Conservation (phyloP, 2,329 filamentous ascomycete genomes). For the Aspergillus luchuensis region DNA sequence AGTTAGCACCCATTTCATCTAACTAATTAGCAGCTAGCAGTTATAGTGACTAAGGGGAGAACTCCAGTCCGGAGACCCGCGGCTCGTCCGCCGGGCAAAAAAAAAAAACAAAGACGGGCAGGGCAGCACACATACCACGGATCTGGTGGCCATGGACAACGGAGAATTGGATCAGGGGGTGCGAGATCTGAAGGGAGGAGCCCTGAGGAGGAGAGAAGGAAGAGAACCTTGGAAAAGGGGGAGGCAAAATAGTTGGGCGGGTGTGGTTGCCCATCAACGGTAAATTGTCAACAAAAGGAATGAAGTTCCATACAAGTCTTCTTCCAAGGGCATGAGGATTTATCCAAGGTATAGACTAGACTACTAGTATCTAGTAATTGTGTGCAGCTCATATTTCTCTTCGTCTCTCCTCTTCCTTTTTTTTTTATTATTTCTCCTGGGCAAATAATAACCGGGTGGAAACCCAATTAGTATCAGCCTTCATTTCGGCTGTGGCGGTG, state of each 20-base stretch:
- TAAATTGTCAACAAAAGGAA: slow-evolving; percentile 4
- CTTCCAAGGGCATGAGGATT: neutral
- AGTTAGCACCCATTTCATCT: no score
- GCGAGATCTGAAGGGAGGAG: neutral
- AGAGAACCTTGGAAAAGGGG: slow-evolving; percentile 12
- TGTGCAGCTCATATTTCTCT: no score
- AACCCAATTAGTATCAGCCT: neutral
- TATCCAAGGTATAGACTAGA: neutral
- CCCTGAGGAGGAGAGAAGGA: neutral
- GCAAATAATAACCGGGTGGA: no score
- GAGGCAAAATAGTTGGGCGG: slow-evolving; percentile 10
- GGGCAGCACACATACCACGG: neutral
- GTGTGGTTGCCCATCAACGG: neutral
- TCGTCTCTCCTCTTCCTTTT: no score
- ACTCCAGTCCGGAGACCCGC: neutral
- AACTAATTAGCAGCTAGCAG: neutral
- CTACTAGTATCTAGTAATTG: no score
- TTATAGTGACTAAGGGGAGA: neutral
- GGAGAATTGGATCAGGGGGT: neutral
- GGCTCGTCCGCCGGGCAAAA: neutral
- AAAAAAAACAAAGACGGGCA: neutral
- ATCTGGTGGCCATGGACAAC: neutral
- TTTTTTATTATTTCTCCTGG: no score
- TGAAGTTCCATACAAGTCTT: neutral
- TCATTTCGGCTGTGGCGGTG: neutral